Evolutionary conservation across 2,329 filamentous ascomycete species (phyloP).

Genomic region (Colletotrichum siamense): DNA sequence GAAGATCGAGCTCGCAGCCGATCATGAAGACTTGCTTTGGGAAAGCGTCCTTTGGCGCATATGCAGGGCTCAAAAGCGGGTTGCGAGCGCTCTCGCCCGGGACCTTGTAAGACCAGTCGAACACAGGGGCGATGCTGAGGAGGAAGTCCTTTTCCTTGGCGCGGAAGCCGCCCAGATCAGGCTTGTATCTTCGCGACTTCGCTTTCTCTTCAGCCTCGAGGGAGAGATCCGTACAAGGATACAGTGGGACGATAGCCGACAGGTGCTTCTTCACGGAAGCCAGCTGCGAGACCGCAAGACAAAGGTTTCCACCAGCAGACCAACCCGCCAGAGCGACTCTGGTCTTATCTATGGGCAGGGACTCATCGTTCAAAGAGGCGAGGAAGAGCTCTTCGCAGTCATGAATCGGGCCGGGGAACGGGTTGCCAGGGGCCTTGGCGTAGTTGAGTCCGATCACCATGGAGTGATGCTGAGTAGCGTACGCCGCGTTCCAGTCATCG

Average conservation of each 20-base stretch:
- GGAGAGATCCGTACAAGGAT: constrained; percentile 42
- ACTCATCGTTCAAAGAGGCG: constrained; percentile 45
- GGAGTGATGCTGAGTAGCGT: constrained; percentile 42
- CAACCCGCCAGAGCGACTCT: constrained; percentile 51
- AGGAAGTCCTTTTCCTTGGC: constrained; percentile 18
- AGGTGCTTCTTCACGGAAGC: constrained; percentile 34
- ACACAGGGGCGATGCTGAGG: constrained; percentile 25
- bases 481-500: constrained; percentile 50
- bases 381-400: constrained; percentile 50
- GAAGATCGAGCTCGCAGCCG: constrained; percentile 41
- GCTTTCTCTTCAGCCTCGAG: constrained; percentile 28
- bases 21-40: constrained; percentile 41
- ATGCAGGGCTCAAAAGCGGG: constrained; percentile 38
- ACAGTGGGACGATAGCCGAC: constrained; percentile 44
- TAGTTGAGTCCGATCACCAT: constrained; percentile 56
- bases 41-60: constrained; percentile 34
- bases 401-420: constrained; percentile 48
- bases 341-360: constrained; percentile 48
- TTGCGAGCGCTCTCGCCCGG: constrained; percentile 33
- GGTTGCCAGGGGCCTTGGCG: constrained; percentile 45
- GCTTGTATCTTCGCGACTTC: constrained; percentile 29
- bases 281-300: constrained; percentile 45
- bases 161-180: constrained; percentile 23
- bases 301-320: constrained; percentile 56
- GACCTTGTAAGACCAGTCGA: constrained; percentile 38